Evolutionary conservation across 192 early-diverging fungal genomes (phyloP).

Genomic region (Coemansia sp.): DNA sequence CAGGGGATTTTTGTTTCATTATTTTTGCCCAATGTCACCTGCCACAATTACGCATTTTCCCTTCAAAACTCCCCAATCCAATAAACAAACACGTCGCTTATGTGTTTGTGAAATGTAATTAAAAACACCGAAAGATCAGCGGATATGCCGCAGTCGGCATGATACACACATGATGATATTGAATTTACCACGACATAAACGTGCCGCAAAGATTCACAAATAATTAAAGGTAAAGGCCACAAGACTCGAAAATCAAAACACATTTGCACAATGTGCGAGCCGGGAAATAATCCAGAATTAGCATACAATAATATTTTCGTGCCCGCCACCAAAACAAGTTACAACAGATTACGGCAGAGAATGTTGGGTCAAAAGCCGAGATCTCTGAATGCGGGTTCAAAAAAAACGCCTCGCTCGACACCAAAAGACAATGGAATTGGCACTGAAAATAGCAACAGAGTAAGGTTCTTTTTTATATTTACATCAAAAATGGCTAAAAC

Average conservation of each 20-base stretch:
- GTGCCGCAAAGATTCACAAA: neutral
- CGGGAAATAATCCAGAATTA: neutral
- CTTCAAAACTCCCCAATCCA: too few relatives aligned
- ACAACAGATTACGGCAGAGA: neutral
- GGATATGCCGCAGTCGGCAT: neutral
- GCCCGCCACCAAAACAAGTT: neutral
- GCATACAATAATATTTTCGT: neutral
- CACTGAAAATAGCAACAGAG: conserved; percentile 1
- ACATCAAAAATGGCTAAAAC: conserved; percentile 4
- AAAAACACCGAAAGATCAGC: neutral
- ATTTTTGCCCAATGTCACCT: too few relatives aligned
- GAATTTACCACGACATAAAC: neutral
- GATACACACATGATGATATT: neutral
- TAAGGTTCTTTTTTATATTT: conserved; percentile 6
- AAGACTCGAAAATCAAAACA: neutral
- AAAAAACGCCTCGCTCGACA: too few relatives aligned
- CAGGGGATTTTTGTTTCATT: too few relatives aligned
- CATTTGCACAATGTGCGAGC: neutral
- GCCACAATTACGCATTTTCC: too few relatives aligned
- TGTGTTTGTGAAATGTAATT: too few relatives aligned
- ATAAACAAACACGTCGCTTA: too few relatives aligned
- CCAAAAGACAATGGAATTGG: neutral
- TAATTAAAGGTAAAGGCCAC: neutral
- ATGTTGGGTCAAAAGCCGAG: neutral
- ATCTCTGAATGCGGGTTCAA: too few relatives aligned